Base-by-base conservation (phyloP, 106 monocot species). In the Dendrobium chrysotoxum region DNA sequence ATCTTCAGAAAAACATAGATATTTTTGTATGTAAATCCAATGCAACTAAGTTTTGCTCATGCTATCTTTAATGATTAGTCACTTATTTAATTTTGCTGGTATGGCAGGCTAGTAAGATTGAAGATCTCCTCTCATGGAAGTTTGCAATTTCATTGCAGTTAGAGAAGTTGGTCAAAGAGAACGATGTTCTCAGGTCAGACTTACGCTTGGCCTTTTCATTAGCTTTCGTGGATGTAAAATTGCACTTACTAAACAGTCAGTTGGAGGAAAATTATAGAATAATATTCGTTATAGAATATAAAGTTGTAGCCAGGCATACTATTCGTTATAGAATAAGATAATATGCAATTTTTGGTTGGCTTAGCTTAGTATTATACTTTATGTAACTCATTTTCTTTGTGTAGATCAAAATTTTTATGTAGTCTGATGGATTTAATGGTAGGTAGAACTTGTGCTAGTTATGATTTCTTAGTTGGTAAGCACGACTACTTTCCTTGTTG, bases 91-190 rank as follows among this genome's bases (percentile, higher is more conserved):
- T 13, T 20, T 55, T 67, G 40, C 15, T 46, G 40, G 17, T 68
- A 45, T 89, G 50, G 73, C 82, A 95, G 95, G 81, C 78, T 54
- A 88, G 84, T 45, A 88, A 89, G 30, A 83, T 89, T 81, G 87
- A 53, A 77, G 93, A 89, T 23, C 75, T 95, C 20, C 78, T 83
- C 7, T 78, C 80, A 55, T 95, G 95, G 95, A 95, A 88, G 84
- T 45, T 58, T 11, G 9, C 80, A 39, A 70, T 86, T 83, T 88
- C 89, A 57, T 82, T 77, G 46, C 86, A 89, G 65, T 54, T 95
- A 77, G 85, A 93, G 21, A 61, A 85, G 44, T 71, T 93, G 25
- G 25, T 87, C 64, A 81, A 80, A 80, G 86, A 93, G 53, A 95
- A 85, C 84, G 78, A 75, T 31, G 42, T 39, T 82, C 82, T 95